Evolutionary conservation across 202 grass and related monocot genomes (phyloP).

Genomic region (Eragrostis tef): DNA sequence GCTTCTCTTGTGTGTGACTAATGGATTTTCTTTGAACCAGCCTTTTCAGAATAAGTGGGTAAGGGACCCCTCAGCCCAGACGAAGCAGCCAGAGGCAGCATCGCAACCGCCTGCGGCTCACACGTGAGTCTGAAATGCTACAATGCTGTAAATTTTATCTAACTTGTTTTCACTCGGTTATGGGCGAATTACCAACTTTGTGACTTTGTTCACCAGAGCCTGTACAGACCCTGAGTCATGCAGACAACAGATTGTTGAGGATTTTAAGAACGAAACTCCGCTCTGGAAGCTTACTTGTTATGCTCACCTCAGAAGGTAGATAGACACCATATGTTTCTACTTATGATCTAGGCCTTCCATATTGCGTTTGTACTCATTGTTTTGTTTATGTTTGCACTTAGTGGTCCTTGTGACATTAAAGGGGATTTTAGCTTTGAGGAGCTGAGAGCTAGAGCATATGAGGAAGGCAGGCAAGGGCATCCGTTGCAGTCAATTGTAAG

Average conservation of each 20-base stretch:
- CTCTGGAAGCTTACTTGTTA: constrained; percentile 98
- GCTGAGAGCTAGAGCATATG: constrained; percentile 74
- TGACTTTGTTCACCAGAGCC: constrained; percentile 53
- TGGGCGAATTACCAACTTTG: neutral
- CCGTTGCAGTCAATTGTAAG: constrained; percentile 82
- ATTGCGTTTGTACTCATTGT: constrained; percentile 7
- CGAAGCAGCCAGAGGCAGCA: constrained; percentile 58
- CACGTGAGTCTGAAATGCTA: constrained; percentile 57
- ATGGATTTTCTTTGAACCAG: constrained; percentile 54
- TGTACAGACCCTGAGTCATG: constrained; percentile 78
- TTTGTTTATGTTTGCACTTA: constrained; percentile 43
- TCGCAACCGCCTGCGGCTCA: constrained; percentile 53
- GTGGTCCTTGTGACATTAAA: constrained; percentile 78
- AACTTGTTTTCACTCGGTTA: constrained; percentile 30
- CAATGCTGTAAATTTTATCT: constrained; percentile 4
- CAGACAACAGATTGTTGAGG: constrained; percentile 75
- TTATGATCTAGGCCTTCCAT: neutral
- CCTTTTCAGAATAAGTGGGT: constrained; percentile 92
- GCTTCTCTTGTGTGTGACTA: constrained; percentile 8
- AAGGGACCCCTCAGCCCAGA: constrained; percentile 49
- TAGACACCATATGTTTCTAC: constrained; percentile 10
- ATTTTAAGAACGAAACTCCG: constrained; percentile 86
- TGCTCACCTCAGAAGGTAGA: constrained; percentile 74
- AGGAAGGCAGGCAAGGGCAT: constrained; percentile 71
- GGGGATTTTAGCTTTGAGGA: constrained; percentile 89